These are phyloP conservation scores for Casuarina glauca DNA, from an alignment of 306 rosid genomes.

Conservation along the genomic window DNA sequence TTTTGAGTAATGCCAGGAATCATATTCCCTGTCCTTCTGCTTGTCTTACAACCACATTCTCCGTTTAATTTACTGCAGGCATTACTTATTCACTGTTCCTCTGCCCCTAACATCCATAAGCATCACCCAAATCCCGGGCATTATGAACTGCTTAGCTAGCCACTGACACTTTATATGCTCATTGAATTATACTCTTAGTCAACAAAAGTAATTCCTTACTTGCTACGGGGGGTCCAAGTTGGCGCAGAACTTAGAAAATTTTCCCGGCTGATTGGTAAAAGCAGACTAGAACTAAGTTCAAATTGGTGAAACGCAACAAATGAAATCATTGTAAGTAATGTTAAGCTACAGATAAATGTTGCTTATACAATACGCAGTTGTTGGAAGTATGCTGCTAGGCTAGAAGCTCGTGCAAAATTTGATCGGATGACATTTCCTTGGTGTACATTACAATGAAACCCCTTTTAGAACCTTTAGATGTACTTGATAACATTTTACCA, in stretches of 20 bases:
- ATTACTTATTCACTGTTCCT: neutral
- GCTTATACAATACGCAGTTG: neutral
- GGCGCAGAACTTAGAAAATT: neutral
- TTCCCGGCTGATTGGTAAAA: neutral
- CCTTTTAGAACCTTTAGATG: neutral
- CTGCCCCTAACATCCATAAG: conserved; percentile 4
- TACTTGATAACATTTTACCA: neutral
- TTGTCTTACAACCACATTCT: neutral
- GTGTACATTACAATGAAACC: neutral
- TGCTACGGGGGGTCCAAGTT: neutral
- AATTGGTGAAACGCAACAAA: neutral
- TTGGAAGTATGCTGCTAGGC: neutral
- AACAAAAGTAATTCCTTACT: neutral
- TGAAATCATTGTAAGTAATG: neutral
- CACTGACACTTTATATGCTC: neutral
- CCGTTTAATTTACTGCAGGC: neutral
- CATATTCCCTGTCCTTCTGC: conserved; percentile 3
- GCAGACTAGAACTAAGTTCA: neutral
- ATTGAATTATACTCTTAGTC: neutral
- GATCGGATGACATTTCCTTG: neutral
- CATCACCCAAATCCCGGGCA: conserved; percentile 12
- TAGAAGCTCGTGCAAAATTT: neutral
- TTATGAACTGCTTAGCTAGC: conserved; percentile 1
- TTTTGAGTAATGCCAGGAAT: neutral
- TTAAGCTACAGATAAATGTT: neutral